Base-by-base conservation (phyloP, 202 grass and related monocot species). In the Panicum hallii region DNA sequence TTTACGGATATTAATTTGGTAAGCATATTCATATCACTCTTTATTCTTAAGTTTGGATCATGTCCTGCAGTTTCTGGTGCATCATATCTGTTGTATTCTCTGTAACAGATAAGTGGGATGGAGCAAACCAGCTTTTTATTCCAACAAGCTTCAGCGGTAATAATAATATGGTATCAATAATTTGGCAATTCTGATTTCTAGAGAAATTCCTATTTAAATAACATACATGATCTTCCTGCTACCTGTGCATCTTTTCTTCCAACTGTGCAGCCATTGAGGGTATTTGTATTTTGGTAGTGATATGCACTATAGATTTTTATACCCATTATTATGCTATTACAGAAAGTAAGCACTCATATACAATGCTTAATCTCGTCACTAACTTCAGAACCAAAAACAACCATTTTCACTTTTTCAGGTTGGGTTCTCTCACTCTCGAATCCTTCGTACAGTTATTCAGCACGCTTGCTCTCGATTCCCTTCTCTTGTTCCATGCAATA, bases 81-180 rank as follows among this genome's bases (percentile, higher is more conserved):
- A 57, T 91, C 60, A 75, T 70, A 89, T 80, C 19, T 85, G 52
- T 77, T 67, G 34, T 84, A 52, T 66, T 45, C 46, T 85, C 3
- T 80, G 4, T 82, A 79, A 87, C 85, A 98, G 95, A 93, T 98
- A 86, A 95, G 93, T 79, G 95, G 95, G 65, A 98, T 98, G 95
- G 95, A 98, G 88, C 95, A 98, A 84, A 98, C 91, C 52, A 98
- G 95, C 53, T 98, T 98, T 73, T 90, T 98, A 77, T 98, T 98
- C 87, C 95, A 98, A 83, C 95, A 98, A 90, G 91, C 93, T 91
- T 95, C 95, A 16, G 92, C 85, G 95, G 95, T 98, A 94, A 65
- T 8, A 5, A 55, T 69, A 68, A 78, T 75, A 79, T 22, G 78
- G 68, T 69, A 79, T 67, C 67, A 22, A 4, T 58, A 60, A 70